Evolutionary conservation across 257 asterid genomes (phyloP).

Genomic region (Cinchona pubescens): DNA sequence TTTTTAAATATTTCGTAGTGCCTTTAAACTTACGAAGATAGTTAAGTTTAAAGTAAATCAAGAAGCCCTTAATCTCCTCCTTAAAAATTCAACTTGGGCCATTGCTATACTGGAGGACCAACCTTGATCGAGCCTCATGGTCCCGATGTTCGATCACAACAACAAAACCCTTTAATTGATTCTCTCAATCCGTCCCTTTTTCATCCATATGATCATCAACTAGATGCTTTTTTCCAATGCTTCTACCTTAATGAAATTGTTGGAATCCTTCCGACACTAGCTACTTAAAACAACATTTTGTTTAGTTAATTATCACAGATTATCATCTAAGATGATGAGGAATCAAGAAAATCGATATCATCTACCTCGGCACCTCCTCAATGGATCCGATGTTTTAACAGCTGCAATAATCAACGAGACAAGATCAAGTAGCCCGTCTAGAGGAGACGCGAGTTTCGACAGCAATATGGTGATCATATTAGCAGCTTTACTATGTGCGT

Average conservation of each 20-base stretch:
- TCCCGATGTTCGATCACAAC: conserved; percentile 18
- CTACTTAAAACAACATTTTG: too few relatives aligned
- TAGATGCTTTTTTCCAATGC: conserved; percentile 10
- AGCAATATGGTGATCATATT: conserved; percentile 62
- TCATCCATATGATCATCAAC: conserved; percentile 16
- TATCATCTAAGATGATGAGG: not conserved
- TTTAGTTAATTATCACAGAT: too few relatives aligned
- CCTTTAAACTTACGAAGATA: too few relatives aligned
- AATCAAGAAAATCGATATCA: not conserved
- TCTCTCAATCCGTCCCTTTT: conserved; percentile 2
- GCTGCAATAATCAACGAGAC: conserved; percentile 14
- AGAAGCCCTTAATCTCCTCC: not conserved
- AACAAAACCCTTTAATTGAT: conserved; percentile 16
- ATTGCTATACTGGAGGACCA: conserved; percentile 20
- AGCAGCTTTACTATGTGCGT: conserved; percentile 57
- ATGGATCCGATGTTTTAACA: not conserved
- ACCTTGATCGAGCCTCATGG: conserved; percentile 12
- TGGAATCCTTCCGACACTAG: conserved; percentile 35
- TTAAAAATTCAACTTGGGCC: conserved; percentile 7
- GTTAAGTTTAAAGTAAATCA: too few relatives aligned
- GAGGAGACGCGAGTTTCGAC: conserved; percentile 41
- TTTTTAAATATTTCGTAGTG: not conserved
- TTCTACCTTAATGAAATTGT: conserved; percentile 22
- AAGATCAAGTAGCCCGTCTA: conserved; percentile 12
- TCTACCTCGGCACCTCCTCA: conserved; percentile 16